Evolutionary conservation across 257 asterid species (phyloP), one percentile per base, ranked within the genome.

Genomic region (Nicotiana sylvestris): DNA sequence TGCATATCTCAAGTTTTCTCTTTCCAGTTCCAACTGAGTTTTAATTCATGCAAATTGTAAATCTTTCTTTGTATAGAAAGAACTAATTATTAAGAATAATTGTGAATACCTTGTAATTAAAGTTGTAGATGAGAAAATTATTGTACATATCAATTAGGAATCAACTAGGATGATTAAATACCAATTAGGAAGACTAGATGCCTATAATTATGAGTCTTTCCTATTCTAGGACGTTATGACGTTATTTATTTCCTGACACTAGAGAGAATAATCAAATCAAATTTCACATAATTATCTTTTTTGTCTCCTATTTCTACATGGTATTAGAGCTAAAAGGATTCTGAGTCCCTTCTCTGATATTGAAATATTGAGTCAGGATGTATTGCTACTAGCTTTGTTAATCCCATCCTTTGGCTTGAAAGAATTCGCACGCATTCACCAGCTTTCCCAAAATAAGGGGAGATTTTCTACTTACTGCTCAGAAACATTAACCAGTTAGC

Each of bases 401-500:
- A 10, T 76, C 2, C 37, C 21, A 77, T 77, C 65, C 3, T 60
- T 77, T 61, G 76, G 2, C 76, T 80, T 39, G 43, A 80, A 49
- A 80, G 62, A 80, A 62, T 80, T 80, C 18, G 65, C 62, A 64
- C 29, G 60, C 21, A 27, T 18, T 27, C 80, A 57, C 61, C 46
- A 32, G 56, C 61, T 82, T 82, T 70, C 72, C 81, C 43, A 82
- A 70, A 27, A 29, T 81, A 82, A 82, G 61, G 16, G 43, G 60
- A 82, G 81, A 51, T 67, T 17, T 66, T n/a, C 17, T 27, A 37
- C 51, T 64, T 81, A 66, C 77, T 49, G 32, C 77, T 81, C 65
- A 49, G 69, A 78, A 58, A 78, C 66, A 61, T 21, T 29, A 29
- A 61, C 66, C 10, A 61, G 32, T 61, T 21, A n/a, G 12, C 66